Base-by-base conservation (phyloP, 1,284 basidiomycete species). In the Thecaphora thlaspeos region DNA sequence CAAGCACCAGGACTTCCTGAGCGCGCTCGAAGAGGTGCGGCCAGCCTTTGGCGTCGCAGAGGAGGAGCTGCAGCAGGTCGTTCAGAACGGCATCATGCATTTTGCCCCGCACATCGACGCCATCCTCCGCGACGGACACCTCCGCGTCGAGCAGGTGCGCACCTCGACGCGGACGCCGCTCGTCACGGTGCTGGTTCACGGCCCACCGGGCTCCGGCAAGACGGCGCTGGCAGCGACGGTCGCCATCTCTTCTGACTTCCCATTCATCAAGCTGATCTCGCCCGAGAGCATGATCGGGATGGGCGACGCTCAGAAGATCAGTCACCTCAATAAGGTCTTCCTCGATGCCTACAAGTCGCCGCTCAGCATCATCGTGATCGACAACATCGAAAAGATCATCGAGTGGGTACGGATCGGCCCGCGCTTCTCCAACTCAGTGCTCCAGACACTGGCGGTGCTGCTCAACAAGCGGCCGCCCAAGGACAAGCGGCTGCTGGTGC, bases 21-120 rank as follows among this genome's bases (percentile, higher is more conserved):
- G 86, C 73, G 95, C 94, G 0, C 81, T 98, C 41, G 89, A 94
- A 5, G 95, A 99, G 79, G 92, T 98, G 12, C 89, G 91, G 71
- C 91, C 95, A 10, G 91, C 93, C 11, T 99, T 94, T 77, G 95
- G 95, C 85, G 91, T 96, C 3, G 87, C 92, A 2, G 95, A 98
- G 80, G 94, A 96, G 79, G 95, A 98, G 81, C 82, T 99, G 23
- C 85, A 88, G 69, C 87, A 90, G 71, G 92, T 96, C 48, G 88
- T 97, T 34, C 89, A 92, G 79, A 97, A 97, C 77, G 95, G 95
- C 11, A 97, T 98, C 78, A 93, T 97, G 65, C 90, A 93, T 77
- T 96, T 87, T 78, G 87, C 88, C 66, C 63, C 79, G 4, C 81
- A 84, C 40, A 82, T 96, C 72, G 85, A 92, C 79, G 67, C 61